Base-by-base conservation (phyloP, 352 stramenopile genomes). In the Phytophthora boehmeriae region DNA sequence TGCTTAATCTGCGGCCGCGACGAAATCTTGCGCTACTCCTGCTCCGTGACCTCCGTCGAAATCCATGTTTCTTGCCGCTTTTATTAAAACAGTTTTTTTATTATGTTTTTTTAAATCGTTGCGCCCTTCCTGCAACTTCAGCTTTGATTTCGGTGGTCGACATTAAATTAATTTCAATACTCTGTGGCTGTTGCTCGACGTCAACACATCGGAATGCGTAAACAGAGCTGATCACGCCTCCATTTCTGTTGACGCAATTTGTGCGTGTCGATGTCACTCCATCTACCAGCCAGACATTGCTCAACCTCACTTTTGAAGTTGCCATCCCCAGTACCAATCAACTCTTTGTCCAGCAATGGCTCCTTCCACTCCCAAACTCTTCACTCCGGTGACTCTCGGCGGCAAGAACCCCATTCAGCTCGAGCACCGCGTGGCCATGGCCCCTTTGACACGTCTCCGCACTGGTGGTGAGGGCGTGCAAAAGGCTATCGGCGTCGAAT, bases 21-120 rank as follows among this genome's bases (percentile, higher is more conserved):
- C 48, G 80, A 92, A 66, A 93, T 90, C 77, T 93, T 92, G 66
- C 79, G 80, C 66, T 92, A 91, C 59, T 93, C 80, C 48, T 83
- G 69, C 63, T 91, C 84, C 25, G 80, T 86, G 42, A 91, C 59
- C 68, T 93, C 83, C 4, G 56, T 70, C 6, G 64, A 53, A 10
- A 52, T 50, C 77, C 79, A 92, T 92, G 9, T 50, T 68, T 30
- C 25, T 3, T n/a, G n/a, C n/a, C n/a, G n/a, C n/a, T n/a, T n/a
- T n/a, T n/a, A n/a, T n/a, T n/a, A n/a, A n/a, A n/a, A n/a, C n/a
- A n/a, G n/a, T n/a, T n/a, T n/a, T 30, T 6, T 30, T 30, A 6
- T 5, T 25, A n/a, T n/a, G n/a, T n/a, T n/a, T n/a, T n/a, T n/a
- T n/a, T n/a, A n/a, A n/a, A n/a, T n/a, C n/a, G n/a, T n/a, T 28